These are phyloP conservation scores for Begonia loranthoides DNA, from an alignment of 306 rosid genomes.

Conservation along the genomic window DNA sequence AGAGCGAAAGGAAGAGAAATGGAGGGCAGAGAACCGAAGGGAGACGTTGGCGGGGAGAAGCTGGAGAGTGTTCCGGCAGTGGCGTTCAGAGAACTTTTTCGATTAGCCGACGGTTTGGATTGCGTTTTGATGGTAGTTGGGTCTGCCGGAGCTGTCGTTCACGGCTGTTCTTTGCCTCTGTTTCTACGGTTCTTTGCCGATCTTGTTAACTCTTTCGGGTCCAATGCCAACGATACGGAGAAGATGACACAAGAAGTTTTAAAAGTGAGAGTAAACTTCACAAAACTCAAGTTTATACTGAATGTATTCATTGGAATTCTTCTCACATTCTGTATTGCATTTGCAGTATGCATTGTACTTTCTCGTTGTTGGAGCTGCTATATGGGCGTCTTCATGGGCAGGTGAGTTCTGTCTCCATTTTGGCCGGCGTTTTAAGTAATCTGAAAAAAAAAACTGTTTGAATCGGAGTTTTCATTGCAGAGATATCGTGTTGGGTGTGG, in stretches of 20 bases:
- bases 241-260: conserved; percentile 88
- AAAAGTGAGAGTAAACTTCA: conserved; percentile 35
- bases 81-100: conserved; percentile 58
- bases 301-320: conserved; percentile 4
- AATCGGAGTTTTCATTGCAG: too few relatives aligned
- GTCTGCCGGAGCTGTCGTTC: conserved; percentile 76
- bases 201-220: conserved; percentile 92
- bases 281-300: conserved; percentile 5
- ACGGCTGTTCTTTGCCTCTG: conserved; percentile 85
- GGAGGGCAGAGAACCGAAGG: conserved; percentile 35
- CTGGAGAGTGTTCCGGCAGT: conserved; percentile 39
- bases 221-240: conserved; percentile 65
- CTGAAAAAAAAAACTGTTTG: too few relatives aligned
- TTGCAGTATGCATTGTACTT: conserved; percentile 95
- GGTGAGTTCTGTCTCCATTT: too few relatives aligned
- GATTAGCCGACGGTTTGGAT: conserved; percentile 93
- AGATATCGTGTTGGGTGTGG: conserved; percentile 99
- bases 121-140: conserved; percentile 73
- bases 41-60: conserved; percentile 35
- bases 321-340: too few relatives aligned
- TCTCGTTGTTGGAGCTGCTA: conserved; percentile 94
- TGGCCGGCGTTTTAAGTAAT: too few relatives aligned
- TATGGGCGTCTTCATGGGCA: conserved; percentile 99
- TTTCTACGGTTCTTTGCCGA: conserved; percentile 95
- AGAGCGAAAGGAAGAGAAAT: conserved; percentile 18